Percentiles rank a stretch among this genome's conserved stretches.
These are phyloP conservation scores for Penicillium maclennaniae DNA, from an alignment of 495 filamentous ascomycete genomes.

Conservation along the genomic window DNA sequence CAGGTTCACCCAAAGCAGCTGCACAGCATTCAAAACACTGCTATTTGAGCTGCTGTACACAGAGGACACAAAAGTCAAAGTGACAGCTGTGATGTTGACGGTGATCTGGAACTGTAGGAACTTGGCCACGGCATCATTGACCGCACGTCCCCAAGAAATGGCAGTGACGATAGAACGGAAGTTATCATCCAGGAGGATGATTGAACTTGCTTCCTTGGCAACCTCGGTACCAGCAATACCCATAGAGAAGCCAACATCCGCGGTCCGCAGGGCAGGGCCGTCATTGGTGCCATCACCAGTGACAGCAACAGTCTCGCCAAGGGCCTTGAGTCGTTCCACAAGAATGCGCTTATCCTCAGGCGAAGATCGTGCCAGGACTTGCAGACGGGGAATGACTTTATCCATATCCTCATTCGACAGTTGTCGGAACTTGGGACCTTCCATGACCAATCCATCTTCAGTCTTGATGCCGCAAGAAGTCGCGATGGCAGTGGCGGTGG, in stretches of 20 bases:
- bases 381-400: constrained; percentile 66
- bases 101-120: constrained; percentile 92
- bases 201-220: constrained; percentile 89
- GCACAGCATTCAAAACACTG: constrained; percentile 79
- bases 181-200: constrained; percentile 90
- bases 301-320: constrained; percentile 78
- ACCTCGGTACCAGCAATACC: constrained; percentile 88
- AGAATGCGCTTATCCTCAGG: constrained; percentile 85
- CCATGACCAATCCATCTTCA: constrained; percentile 69
- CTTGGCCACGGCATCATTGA: constrained; percentile 87
- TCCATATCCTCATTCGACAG: constrained; percentile 69
- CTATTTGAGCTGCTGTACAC: constrained; percentile 61
- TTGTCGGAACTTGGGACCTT: constrained; percentile 79
- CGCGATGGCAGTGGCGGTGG: constrained; percentile 80
- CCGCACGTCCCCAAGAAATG: constrained; percentile 84
- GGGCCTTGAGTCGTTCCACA: constrained; percentile 66
- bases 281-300: constrained; percentile 92
- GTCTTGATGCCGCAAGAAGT: constrained; percentile 80
- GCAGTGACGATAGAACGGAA: constrained; percentile 86
- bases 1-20: constrained; percentile 87
- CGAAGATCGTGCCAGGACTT: constrained; percentile 81
- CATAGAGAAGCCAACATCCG: constrained; percentile 92
- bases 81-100: constrained; percentile 84
- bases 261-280: constrained; percentile 77
- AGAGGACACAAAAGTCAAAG: constrained; percentile 78